Conservation (phyloP, 179 eudicot species). For the Spergularia azorica region DNA sequence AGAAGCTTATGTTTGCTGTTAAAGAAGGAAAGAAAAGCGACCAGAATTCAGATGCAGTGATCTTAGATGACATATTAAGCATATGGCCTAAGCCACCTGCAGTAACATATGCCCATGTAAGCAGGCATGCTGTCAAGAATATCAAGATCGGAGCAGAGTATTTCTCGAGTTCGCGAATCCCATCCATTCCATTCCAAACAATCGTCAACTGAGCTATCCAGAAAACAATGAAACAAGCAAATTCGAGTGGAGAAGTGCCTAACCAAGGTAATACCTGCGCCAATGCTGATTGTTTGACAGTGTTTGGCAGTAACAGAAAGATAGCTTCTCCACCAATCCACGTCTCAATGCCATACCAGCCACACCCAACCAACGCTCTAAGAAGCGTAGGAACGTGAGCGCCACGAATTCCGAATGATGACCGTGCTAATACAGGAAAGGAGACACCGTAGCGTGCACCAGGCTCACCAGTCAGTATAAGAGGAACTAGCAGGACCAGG, state of each 20-base stretch:
- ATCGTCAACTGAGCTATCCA: constrained; percentile 80
- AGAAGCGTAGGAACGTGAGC: constrained; percentile 84
- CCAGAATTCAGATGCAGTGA: constrained; percentile 68
- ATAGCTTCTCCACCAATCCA: constrained; percentile 99
- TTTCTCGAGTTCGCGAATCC: constrained; percentile 74
- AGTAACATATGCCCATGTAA: constrained; percentile 81
- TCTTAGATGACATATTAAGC: constrained; percentile 64
- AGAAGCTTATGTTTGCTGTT: constrained; percentile 91
- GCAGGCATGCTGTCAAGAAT: constrained; percentile 58
- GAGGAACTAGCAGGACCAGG: constrained; percentile 56
- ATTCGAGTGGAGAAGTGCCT: constrained; percentile 86
- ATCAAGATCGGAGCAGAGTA: constrained; percentile 87
- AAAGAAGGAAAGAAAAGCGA: constrained; percentile 84
- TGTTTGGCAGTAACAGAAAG: constrained; percentile 58
- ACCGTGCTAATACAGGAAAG: constrained; percentile 84
- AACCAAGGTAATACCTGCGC: constrained; percentile 63
- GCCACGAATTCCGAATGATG: constrained; percentile 85
- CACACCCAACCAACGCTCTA: constrained; percentile 89
- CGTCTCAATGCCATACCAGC: constrained; percentile 95
- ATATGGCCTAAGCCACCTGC: constrained; percentile 84
- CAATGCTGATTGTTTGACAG: constrained; percentile 43
- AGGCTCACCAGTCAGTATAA: constrained; percentile 80
- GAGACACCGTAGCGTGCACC: constrained; percentile 85
- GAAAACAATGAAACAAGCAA: constrained; percentile 69
- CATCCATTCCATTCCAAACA: constrained; percentile 91